Conservation (phyloP, 192 early-diverging fungal species). For the Linnemannia exigua region DNA sequence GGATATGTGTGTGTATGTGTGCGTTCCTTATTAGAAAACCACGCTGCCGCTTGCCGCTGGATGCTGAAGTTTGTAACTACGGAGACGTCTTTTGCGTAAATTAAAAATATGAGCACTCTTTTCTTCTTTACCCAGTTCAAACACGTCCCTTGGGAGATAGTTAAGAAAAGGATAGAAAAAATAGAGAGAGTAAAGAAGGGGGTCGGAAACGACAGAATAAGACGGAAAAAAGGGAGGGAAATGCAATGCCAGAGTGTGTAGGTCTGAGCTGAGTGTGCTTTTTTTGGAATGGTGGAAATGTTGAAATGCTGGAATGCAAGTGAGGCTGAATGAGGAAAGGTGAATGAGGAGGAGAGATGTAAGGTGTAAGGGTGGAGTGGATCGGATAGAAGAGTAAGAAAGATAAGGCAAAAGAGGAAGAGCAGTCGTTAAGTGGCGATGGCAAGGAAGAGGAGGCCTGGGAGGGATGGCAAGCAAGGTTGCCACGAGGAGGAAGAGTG, state of each 20-base stretch:
- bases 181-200: too few species aligned
- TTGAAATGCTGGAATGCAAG: background rate
- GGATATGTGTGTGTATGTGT: background rate
- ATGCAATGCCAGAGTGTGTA: background rate
- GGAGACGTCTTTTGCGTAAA: background rate
- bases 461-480: constrained; percentile 13
- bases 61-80: background rate
- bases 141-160: background rate
- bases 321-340: background rate
- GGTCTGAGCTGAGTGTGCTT: background rate
- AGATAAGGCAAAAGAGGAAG: background rate
- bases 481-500: background rate
- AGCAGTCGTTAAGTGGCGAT: background rate
- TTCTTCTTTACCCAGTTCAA: background rate
- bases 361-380: background rate
- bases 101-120: constrained; percentile 9
- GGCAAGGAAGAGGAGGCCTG: background rate
- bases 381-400: too few species aligned
- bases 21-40: background rate
- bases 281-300: background rate
- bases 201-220: too few species aligned
- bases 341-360: background rate
- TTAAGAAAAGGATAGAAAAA: background rate
- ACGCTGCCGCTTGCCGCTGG: too few species aligned
- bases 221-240: constrained; percentile 3